A percentile compares a stretch with the other conserved stretches of the same genome.
Evolutionary conservation across 1,284 basidiomycete species (phyloP).

Genomic region (Ceratorhiza oryzae-sativae): DNA sequence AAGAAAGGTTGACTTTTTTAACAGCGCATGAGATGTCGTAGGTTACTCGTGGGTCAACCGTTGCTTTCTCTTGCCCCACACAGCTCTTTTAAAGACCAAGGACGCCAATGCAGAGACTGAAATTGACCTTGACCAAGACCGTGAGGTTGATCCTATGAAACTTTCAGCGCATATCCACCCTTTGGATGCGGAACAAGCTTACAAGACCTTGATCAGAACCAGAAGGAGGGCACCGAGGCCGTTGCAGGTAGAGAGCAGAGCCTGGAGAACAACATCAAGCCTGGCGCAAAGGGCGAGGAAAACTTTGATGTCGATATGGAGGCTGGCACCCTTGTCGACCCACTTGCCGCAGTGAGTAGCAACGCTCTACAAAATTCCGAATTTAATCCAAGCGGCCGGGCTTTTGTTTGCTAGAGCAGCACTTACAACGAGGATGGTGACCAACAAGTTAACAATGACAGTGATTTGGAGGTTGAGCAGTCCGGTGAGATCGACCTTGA

Average conservation of each 20-base stretch:
- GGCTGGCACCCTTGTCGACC: conserved; percentile 22
- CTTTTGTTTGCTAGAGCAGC: no score
- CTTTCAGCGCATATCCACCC: not conserved
- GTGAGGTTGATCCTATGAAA: conserved; percentile 28
- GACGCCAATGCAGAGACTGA: conserved; percentile 34
- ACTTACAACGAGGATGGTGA: conserved; percentile 31
- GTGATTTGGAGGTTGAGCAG: conserved; percentile 33
- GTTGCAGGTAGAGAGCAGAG: conserved; percentile 33
- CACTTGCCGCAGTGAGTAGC: conserved; percentile 39
- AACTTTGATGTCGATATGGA: conserved; percentile 17
- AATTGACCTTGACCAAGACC: conserved; percentile 34
- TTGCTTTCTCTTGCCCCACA: not conserved
- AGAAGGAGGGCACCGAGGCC: conserved; percentile 31
- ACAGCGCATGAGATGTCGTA: not conserved
- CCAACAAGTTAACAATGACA: conserved; percentile 30
- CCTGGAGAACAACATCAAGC: conserved; percentile 29
- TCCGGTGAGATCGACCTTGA: conserved; percentile 36
- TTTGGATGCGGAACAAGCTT: not conserved
- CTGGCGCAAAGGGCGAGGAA: conserved; percentile 24
- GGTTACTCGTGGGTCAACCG: not conserved
- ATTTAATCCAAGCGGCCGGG: no score
- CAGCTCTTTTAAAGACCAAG: conserved; percentile 24
- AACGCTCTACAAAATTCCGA: not conserved
- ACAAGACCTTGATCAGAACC: conserved; percentile 30
- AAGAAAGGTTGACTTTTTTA: not conserved